Percentiles rank a stretch among this genome's conserved stretches.
Evolutionary conservation across 129 eudicot species (phyloP).

Genomic region (Saposhnikovia divaricata): DNA sequence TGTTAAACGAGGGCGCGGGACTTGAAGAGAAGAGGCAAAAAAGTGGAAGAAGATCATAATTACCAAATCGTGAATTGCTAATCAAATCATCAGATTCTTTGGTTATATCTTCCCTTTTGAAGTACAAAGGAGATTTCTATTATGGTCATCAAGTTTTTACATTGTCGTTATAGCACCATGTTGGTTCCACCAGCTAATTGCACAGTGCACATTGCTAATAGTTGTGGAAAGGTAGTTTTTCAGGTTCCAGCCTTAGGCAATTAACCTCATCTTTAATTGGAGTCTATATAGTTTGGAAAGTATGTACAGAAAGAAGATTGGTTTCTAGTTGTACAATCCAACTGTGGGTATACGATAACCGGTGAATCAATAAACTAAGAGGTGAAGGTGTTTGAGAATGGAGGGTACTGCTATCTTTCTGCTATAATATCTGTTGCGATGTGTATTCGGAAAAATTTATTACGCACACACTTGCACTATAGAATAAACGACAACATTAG

Average conservation of each 20-base stretch:
- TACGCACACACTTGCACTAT: neutral
- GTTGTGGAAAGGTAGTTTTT: neutral
- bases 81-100: neutral
- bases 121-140: neutral
- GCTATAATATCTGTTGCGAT: neutral
- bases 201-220: neutral
- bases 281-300: neutral
- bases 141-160: neutral
- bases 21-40: conserved; percentile 71
- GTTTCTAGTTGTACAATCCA: conserved; percentile 7
- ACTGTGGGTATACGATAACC: neutral
- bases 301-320: neutral
- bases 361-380: neutral
- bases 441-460: neutral
- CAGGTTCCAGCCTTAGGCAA: neutral
- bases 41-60: conserved; percentile 29
- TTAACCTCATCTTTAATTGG: neutral
- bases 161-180: neutral
- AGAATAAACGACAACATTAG: neutral
- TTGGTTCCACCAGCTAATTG: too few species aligned
- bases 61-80: neutral
- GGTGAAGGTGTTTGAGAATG: neutral
- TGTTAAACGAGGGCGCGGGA: conserved; percentile 68
- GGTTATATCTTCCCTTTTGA: neutral
- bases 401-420: neutral